Evolutionary conservation across 345 rosid species (phyloP).

Genomic region (Sonneratia alba): DNA sequence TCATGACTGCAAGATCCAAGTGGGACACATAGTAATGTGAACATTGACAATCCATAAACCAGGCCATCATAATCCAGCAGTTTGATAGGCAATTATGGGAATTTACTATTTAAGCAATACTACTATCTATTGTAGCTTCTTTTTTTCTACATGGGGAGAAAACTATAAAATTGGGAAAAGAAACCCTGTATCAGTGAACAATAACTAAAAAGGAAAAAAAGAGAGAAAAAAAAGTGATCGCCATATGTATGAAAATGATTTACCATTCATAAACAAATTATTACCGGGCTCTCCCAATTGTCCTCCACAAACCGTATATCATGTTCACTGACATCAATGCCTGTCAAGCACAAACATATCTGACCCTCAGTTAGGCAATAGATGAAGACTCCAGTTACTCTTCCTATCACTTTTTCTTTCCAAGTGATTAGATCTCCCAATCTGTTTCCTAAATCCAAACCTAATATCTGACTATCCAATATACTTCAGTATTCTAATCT

Average conservation of each 20-base stretch:
- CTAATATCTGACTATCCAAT: neutral
- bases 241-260: neutral
- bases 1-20: neutral
- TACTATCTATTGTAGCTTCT: neutral
- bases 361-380: neutral
- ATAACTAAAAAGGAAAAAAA: neutral
- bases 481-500: neutral
- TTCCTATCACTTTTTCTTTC: neutral
- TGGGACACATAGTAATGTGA: constrained; percentile 2
- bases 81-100: neutral
- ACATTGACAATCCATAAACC: neutral
- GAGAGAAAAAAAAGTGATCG: neutral
- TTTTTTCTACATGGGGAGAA: neutral
- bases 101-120: neutral
- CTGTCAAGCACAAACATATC: constrained; percentile 25
- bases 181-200: neutral
- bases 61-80: constrained; percentile 1
- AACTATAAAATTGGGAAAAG: neutral
- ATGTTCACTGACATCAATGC: constrained; percentile 74
- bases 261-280: constrained; percentile 13
- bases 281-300: constrained; percentile 99
- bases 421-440: neutral
- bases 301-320: constrained; percentile 97
- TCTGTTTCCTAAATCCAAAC: neutral
- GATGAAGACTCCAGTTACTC: neutral